phyloP scores from a whole-genome alignment of 2,329 filamentous ascomycete species.

The Fusarium mexicanum region DNA sequence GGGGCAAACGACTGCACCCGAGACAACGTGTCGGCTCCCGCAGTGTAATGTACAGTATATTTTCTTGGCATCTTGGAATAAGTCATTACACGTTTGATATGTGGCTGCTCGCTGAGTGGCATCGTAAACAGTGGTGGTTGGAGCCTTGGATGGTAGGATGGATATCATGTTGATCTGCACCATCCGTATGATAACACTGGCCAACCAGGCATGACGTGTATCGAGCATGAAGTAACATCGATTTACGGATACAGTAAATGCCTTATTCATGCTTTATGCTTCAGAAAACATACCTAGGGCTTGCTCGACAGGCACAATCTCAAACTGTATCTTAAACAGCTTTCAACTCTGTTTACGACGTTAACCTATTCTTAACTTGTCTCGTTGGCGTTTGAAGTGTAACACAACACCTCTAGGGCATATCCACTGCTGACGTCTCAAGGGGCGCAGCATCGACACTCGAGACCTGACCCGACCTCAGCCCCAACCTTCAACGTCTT shows the following conservation, averaged over 20 bases:
- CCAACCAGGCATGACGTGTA: conserved; percentile 12
- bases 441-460: conserved; percentile 37
- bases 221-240: neutral
- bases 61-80: conserved; percentile 8
- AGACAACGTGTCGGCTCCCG: conserved; percentile 6
- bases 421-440: conserved; percentile 43
- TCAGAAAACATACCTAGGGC: neutral
- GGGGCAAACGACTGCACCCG: neutral
- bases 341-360: conserved; percentile 1
- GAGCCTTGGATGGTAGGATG: conserved; percentile 3
- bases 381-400: conserved; percentile 26
- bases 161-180: conserved; percentile 17
- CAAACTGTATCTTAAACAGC: conserved; percentile 16
- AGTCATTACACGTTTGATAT: neutral
- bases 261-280: neutral
- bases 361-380: conserved; percentile 15
- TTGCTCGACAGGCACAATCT: neutral
- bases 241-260: neutral
- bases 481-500: conserved; percentile 4
- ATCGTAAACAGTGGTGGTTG: neutral
- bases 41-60: neutral
- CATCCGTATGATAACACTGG: neutral
- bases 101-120: neutral
- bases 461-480: neutral
- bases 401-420: conserved; percentile 6